Percentiles rank a stretch among this genome's conserved stretches.
phyloP scores from a whole-genome alignment of 2,329 filamentous ascomycete genomes.

The Mycosphaerella sp. region DNA sequence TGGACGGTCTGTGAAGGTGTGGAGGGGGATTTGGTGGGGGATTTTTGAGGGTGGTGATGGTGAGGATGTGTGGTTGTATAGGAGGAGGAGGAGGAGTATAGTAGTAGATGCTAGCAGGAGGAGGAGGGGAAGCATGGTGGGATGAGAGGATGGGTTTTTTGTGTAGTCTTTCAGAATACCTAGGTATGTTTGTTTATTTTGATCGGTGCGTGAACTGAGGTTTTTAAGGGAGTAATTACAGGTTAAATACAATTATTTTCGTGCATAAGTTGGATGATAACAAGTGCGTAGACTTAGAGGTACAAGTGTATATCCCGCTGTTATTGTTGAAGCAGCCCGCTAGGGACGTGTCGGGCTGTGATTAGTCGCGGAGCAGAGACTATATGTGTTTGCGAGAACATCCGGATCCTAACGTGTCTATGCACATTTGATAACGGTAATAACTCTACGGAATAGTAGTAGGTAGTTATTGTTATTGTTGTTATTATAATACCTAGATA shows the following conservation, averaged over 20 bases:
- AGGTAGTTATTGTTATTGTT: too few species aligned
- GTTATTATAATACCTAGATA: too few species aligned
- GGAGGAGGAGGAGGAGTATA: neutral
- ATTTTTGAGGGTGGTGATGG: neutral
- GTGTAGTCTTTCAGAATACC: too few species aligned
- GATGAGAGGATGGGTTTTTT: neutral
- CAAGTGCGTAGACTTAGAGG: neutral
- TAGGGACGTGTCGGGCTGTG: conserved; percentile 9
- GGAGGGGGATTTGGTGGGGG: neutral
- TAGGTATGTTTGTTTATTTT: neutral
- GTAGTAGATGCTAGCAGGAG: neutral
- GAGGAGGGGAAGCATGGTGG: neutral
- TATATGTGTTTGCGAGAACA: neutral
- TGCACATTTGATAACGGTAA: too few species aligned
- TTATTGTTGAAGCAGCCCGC: neutral
- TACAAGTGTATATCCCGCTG: neutral
- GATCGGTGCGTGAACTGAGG: too few species aligned
- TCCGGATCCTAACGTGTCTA: too few species aligned
- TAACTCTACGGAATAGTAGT: too few species aligned
- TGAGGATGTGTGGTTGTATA: too few species aligned
- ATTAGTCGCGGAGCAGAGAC: conserved; percentile 4
- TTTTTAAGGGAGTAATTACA: too few species aligned
- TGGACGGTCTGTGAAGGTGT: conserved; percentile 10
- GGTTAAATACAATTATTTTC: neutral
- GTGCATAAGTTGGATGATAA: too few species aligned